Evolutionary conservation across 805 yeast species (phyloP).

Genomic region (Ogataea paraovalis): DNA sequence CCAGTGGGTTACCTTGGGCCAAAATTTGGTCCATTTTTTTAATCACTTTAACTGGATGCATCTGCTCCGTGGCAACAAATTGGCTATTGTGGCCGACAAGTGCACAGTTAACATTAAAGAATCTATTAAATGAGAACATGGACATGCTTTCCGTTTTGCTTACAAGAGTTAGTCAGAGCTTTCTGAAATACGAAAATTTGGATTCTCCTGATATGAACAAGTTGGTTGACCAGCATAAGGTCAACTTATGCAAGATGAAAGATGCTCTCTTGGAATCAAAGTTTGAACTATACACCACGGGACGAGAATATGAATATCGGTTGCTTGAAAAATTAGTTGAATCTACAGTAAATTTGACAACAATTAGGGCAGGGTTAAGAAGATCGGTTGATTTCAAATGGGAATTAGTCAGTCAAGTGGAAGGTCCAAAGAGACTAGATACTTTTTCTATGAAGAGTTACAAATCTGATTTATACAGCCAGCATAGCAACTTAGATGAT

Average conservation of each 20-base stretch:
- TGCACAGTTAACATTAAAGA: constrained; percentile 45
- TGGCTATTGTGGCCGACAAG: constrained; percentile 60
- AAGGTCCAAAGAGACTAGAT: neutral
- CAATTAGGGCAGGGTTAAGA: constrained; percentile 62
- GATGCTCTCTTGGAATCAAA: constrained; percentile 51
- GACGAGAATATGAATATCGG: constrained; percentile 51
- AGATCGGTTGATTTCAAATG: constrained; percentile 68
- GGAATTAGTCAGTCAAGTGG: constrained; percentile 40
- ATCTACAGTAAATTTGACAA: constrained; percentile 47
- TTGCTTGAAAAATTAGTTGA: constrained; percentile 44
- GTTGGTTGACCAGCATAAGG: constrained; percentile 36
- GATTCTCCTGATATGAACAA: constrained; percentile 36
- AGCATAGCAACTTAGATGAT: neutral
- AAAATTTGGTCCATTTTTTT: constrained; percentile 50
- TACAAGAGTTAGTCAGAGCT: constrained; percentile 42
- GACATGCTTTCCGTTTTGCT: constrained; percentile 48
- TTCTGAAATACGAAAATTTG: constrained; percentile 45
- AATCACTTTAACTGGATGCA: constrained; percentile 59
- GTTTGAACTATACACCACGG: constrained; percentile 53
- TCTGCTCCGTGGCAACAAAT: constrained; percentile 56
- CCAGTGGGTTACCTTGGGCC: constrained; percentile 51
- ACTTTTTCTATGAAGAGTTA: constrained; percentile 13
- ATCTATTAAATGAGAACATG: constrained; percentile 46
- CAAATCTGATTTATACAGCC: constrained; percentile 1
- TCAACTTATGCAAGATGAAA: constrained; percentile 37